A percentile compares a stretch with the other conserved stretches of the same genome.
Conservation (phyloP, 371 early-diverging fungal genomes). For the Dipsacomyces acuminosporus region DNA sequence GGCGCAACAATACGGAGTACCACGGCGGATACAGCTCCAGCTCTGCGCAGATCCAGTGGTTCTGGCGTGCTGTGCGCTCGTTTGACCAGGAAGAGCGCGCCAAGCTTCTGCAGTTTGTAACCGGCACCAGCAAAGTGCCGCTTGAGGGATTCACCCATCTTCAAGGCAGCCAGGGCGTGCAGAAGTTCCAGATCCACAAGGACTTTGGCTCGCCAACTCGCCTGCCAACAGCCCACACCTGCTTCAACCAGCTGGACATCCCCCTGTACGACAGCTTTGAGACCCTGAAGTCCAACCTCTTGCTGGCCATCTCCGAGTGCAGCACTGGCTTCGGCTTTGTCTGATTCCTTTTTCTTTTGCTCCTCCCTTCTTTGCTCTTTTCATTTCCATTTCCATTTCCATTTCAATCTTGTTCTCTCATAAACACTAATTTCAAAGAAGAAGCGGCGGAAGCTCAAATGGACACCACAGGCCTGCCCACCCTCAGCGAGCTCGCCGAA, state of each 20-base stretch:
- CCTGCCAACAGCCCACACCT: slow-evolving; percentile 97
- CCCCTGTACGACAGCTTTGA: slow-evolving; percentile 96
- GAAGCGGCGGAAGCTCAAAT: no score
- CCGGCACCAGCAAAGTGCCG: slow-evolving; percentile 98
- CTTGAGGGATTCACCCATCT: slow-evolving; percentile 93
- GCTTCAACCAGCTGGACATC: slow-evolving; percentile 98
- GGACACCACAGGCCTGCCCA: slow-evolving; percentile 3
- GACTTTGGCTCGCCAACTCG: slow-evolving; percentile 84
- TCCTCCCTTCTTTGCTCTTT: not conserved
- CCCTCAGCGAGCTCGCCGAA: slow-evolving; percentile 26
- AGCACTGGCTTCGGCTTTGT: slow-evolving; percentile 93
- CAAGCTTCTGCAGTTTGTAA: slow-evolving; percentile 96
- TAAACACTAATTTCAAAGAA: no score
- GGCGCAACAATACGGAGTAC: slow-evolving; percentile 98
- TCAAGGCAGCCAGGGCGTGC: slow-evolving; percentile 91
- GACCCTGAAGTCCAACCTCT: slow-evolving; percentile 74
- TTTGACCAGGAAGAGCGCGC: slow-evolving; percentile 97
- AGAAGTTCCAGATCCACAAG: slow-evolving; percentile 98
- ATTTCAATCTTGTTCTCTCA: not conserved
- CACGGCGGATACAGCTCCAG: slow-evolving; percentile 79
- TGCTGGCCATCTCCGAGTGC: slow-evolving; percentile 92
- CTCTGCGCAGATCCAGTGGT: slow-evolving; percentile 95
- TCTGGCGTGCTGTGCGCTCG: slow-evolving; percentile 98
- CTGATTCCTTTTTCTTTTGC: slow-evolving; percentile 42
- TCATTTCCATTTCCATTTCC: not conserved